phyloP scores from a whole-genome alignment of 805 yeast genomes.

The Yamadazyma akitaensis region DNA sequence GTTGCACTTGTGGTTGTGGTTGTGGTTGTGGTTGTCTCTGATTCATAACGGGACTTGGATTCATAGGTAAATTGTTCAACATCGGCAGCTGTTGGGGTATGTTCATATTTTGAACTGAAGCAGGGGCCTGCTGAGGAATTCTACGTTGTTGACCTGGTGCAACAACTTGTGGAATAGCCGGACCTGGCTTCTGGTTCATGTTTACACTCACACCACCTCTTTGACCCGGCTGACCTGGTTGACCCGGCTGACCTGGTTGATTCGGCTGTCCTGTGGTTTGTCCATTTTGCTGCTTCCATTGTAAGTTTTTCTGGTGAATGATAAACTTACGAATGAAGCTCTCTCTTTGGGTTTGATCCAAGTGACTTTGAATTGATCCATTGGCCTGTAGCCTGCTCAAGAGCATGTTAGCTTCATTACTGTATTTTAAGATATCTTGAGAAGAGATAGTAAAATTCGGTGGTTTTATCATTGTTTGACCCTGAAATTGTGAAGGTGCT shows the following conservation, averaged over 20 bases:
- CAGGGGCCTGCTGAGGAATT: slow-evolving; percentile 9
- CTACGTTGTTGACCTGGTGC: slow-evolving; percentile 23
- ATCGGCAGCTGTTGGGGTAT: slow-evolving; percentile 1
- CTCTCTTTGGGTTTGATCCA: slow-evolving; percentile 37
- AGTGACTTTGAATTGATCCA: slow-evolving; percentile 30
- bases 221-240: neutral
- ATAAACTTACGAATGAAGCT: slow-evolving; percentile 37
- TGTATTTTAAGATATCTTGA: slow-evolving; percentile 38
- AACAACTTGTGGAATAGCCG: slow-evolving; percentile 15
- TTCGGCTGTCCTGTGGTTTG: no score
- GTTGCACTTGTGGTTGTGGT: neutral
- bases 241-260: slow-evolving; percentile 11
- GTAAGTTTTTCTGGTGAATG: slow-evolving; percentile 32
- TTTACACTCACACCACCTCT: slow-evolving; percentile 9
- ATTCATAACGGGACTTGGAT: slow-evolving; percentile 13
- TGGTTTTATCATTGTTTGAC: slow-evolving; percentile 16
- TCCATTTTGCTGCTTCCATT: slow-evolving; percentile 28
- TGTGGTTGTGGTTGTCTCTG: slow-evolving; percentile 3
- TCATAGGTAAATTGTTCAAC: slow-evolving; percentile 17
- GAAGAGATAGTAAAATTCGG: slow-evolving; percentile 34
- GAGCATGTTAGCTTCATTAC: slow-evolving; percentile 38
- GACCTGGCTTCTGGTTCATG: slow-evolving; percentile 9
- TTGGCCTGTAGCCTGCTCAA: slow-evolving; percentile 34
- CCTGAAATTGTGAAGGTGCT: neutral
- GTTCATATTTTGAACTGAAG: neutral